Evolutionary conservation across 192 early-diverging fungal genomes (phyloP).

Genomic region (Diversispora eburnea): DNA sequence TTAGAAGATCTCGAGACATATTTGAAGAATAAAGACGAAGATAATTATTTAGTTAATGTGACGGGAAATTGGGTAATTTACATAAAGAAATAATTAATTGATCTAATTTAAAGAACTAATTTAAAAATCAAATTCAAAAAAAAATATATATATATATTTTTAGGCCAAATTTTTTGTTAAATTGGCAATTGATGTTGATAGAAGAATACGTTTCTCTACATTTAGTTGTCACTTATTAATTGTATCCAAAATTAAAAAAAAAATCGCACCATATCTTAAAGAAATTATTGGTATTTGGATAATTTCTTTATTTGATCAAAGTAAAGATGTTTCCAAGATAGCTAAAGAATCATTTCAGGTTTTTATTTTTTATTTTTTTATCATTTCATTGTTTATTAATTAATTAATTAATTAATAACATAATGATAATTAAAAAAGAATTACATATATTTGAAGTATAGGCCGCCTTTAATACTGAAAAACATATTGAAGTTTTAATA

Average conservation of each 20-base stretch:
- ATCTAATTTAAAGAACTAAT: slow-evolving; percentile 29
- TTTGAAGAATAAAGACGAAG: slow-evolving; percentile 43
- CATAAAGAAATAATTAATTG: slow-evolving; percentile 28
- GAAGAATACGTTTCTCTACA: slow-evolving; percentile 73
- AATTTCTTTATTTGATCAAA: slow-evolving; percentile 74
- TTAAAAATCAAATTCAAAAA: slow-evolving; percentile 23
- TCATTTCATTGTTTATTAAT: not conserved
- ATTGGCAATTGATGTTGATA: slow-evolving; percentile 73
- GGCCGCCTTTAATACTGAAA: slow-evolving; percentile 77
- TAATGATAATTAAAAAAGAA: not conserved
- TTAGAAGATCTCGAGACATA: slow-evolving; percentile 77
- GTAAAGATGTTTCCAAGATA: slow-evolving; percentile 67
- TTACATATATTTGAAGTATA: slow-evolving; percentile 31
- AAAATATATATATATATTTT: slow-evolving; percentile 28
- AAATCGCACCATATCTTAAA: slow-evolving; percentile 78
- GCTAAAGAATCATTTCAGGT: slow-evolving; percentile 69
- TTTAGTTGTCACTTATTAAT: slow-evolving; percentile 65
- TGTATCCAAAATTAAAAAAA: slow-evolving; percentile 63
- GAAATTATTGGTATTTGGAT: slow-evolving; percentile 83
- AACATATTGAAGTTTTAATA: slow-evolving; percentile 67
- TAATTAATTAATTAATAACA: not conserved
- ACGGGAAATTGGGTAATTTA: slow-evolving; percentile 49
- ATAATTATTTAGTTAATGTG: slow-evolving; percentile 22
- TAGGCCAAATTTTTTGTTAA: slow-evolving; percentile 65
- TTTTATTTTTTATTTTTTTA: slow-evolving; percentile 1